Evolutionary conservation across 805 yeast species (phyloP), one percentile per base, ranked within the genome.

Genomic region (Cyberlindnera bimundalis): DNA sequence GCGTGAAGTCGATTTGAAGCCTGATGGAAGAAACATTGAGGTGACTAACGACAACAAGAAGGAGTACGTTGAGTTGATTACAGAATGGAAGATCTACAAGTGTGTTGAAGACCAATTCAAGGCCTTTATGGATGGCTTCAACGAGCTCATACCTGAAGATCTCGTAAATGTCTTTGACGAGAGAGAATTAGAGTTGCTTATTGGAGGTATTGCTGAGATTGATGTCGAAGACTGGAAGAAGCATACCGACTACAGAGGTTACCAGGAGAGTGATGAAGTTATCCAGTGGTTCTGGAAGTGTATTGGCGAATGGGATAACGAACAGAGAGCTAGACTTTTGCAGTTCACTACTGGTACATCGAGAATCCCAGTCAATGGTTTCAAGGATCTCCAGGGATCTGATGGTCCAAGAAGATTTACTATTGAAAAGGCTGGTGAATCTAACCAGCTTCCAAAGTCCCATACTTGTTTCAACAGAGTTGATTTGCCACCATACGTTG

Each of bases 371-470:
- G 99, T 93, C 50, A 93, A 91, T 65, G 99, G 99, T 29, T 93
- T 93, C 75, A 93, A 93, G 65, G 99, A 93, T 66, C 74, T 93
- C 56, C 99, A 93, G 68, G 99, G 99, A 51, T 85, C 96, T 18
- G 99, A 93, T 68, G 99, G 99, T 43, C 99, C 99, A 39, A 85
- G 99, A 75, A 79, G 98, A 62, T 93, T 93, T 66, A 93, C 99
- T 6, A 91, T 93, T 62, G 99, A 93, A 65, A 90, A 90, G 65
- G 98, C 98, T 9, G 99, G 99, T 43, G 98, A 91, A 62, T 59
- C 84, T 25, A 82, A 80, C 58, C 96, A 90, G 68, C 58, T 93
- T 57, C 99, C 99, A 33, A 93, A 93, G 66, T 87, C 96, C 9
- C 99, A 93, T 63, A 93, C 99, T 2, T 91, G 99, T 75, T 93